Conservation (phyloP, 2,329 filamentous ascomycete species). For the Ophiosphaerella herpotricha region DNA sequence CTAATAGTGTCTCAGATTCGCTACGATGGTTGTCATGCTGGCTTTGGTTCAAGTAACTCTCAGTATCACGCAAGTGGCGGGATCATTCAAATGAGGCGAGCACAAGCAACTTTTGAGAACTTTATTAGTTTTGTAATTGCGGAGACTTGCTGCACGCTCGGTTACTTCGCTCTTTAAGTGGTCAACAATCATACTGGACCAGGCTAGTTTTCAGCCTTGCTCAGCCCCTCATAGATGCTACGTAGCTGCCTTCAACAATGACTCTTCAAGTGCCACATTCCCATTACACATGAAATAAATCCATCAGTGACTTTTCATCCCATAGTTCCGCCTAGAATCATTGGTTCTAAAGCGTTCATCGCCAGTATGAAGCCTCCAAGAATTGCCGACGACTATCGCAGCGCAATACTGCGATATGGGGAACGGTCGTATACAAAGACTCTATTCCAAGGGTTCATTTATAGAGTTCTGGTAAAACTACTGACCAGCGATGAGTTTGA, state of each 20-base stretch:
- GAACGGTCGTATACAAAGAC: constrained; percentile 13
- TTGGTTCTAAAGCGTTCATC: background rate
- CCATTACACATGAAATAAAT: background rate
- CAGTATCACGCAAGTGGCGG: constrained; percentile 22
- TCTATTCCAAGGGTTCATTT: constrained; percentile 9
- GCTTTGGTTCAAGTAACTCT: constrained; percentile 23
- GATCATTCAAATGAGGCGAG: constrained; percentile 16
- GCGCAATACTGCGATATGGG: constrained; percentile 2
- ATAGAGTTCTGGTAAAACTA: constrained; percentile 7
- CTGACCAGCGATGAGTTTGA: background rate
- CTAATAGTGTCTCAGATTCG: constrained; percentile 18
- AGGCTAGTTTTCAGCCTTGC: constrained; percentile 5
- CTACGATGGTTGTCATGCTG: constrained; percentile 22
- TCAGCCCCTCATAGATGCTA: background rate
- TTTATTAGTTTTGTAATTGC: background rate
- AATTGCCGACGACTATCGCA: constrained; percentile 2
- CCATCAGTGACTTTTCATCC: background rate
- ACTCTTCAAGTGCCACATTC: background rate
- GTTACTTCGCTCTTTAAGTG: constrained; percentile 2
- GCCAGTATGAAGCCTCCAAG: constrained; percentile 3
- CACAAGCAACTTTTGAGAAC: no score
- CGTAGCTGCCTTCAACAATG: background rate
- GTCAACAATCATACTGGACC: background rate
- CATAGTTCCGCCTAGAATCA: background rate
- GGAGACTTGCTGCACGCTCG: background rate